A percentile compares a stretch with the other conserved stretches of the same genome.
Conservation (phyloP, 805 yeast species). For the Metschnikowia borealis region DNA sequence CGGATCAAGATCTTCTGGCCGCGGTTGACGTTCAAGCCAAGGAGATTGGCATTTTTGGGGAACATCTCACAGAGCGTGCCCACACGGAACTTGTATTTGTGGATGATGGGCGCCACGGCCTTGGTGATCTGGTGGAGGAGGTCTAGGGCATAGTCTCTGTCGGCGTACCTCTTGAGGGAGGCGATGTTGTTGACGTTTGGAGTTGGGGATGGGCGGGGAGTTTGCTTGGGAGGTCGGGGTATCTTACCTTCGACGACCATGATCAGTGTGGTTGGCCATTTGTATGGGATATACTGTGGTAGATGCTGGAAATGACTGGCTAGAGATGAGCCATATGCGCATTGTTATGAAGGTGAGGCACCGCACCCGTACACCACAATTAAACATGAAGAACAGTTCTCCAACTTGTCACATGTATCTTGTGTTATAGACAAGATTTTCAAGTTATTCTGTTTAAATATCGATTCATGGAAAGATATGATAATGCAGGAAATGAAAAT, state of each 20-base stretch:
- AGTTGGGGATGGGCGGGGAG: slow-evolving; percentile 32
- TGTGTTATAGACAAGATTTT: too few species aligned
- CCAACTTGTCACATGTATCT: too few species aligned
- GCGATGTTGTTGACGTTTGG: slow-evolving; percentile 35
- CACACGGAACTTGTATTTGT: slow-evolving; percentile 60
- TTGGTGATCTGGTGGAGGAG: slow-evolving; percentile 66
- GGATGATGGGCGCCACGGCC: slow-evolving; percentile 75
- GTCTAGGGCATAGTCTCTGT: slow-evolving; percentile 39
- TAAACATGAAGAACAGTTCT: too few species aligned
- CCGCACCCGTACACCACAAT: too few species aligned
- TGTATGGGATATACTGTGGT: too few species aligned
- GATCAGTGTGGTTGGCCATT: too few species aligned
- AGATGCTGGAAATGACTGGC: too few species aligned
- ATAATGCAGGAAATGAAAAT: too few species aligned
- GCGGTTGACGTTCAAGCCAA: slow-evolving; percentile 78
- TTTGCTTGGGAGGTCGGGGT: not conserved
- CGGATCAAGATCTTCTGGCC: slow-evolving; percentile 74
- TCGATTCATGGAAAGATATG: too few species aligned
- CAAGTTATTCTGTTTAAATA: too few species aligned
- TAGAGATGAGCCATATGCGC: too few species aligned
- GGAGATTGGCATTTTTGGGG: slow-evolving; percentile 59
- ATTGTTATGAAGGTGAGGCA: too few species aligned
- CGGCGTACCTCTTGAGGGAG: slow-evolving; percentile 32
- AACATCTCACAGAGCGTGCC: slow-evolving; percentile 72
- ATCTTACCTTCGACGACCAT: slow-evolving; percentile 12